These are phyloP conservation scores for Trapa incisa DNA, from an alignment of 345 rosid genomes.

Conservation along the genomic window DNA sequence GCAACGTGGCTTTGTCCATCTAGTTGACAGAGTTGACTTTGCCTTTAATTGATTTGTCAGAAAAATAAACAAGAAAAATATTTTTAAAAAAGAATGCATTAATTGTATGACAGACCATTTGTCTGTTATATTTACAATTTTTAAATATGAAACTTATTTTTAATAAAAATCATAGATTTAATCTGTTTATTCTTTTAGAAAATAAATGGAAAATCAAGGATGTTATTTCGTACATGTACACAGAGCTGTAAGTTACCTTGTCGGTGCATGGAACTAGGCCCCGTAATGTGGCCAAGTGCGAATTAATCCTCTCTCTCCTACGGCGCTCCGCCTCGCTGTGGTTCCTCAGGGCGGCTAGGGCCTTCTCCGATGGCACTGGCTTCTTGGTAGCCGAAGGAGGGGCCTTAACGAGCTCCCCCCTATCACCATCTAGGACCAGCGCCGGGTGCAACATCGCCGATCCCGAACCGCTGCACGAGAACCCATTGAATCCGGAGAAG, in stretches of 20 bases:
- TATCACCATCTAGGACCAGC: conserved; percentile 36
- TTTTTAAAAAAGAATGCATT: no score
- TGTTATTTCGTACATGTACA: no score
- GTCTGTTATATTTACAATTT: no score
- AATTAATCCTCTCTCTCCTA: conserved; percentile 66
- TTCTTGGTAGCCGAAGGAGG: conserved; percentile 28
- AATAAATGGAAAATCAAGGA: neutral
- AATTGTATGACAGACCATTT: no score
- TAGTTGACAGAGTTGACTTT: conserved; percentile 2
- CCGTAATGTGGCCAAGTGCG: conserved; percentile 57
- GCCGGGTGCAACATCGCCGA: neutral
- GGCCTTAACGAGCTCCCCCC: conserved; percentile 43
- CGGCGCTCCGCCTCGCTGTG: conserved; percentile 77
- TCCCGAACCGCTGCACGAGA: conserved; percentile 18
- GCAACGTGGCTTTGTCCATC: conserved; percentile 79
- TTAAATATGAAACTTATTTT: no score
- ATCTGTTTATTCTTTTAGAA: neutral
- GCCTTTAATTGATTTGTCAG: neutral
- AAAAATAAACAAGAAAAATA: neutral
- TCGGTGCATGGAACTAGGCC: conserved; percentile 37
- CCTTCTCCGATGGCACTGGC: conserved; percentile 33
- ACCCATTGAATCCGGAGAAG: conserved; percentile 22
- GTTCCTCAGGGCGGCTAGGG: conserved; percentile 43
- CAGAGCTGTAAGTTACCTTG: conserved; percentile 24
- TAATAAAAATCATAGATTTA: no score